These are phyloP conservation scores for Neurospora sp. DNA, from an alignment of 2,329 filamentous ascomycete genomes.

Conservation along the genomic window DNA sequence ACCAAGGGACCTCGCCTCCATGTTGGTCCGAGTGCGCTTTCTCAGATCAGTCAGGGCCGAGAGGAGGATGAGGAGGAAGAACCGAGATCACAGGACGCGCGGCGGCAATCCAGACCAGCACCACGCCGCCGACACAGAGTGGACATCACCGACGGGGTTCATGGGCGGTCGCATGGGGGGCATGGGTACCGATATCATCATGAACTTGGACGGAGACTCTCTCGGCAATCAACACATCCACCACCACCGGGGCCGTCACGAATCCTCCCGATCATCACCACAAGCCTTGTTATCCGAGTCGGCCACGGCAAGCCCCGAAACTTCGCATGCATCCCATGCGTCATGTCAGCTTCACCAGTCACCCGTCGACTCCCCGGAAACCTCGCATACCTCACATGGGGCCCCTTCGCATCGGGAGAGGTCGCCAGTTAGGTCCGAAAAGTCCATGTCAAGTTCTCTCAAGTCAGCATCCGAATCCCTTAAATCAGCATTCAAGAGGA, in stretches of 20 bases:
- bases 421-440: constrained; percentile 8
- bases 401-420: constrained; percentile 9
- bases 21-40: constrained; percentile 18
- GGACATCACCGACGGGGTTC: not conserved
- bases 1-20: constrained; percentile 16
- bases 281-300: not conserved
- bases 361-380: not conserved
- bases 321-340: not conserved
- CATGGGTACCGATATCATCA: not conserved
- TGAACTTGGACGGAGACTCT: not conserved
- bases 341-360: not conserved
- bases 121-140: not conserved
- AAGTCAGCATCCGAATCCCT: constrained; percentile 12
- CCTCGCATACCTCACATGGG: not conserved
- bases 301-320: not conserved
- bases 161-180: not conserved
- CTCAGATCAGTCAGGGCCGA: constrained; percentile 17
- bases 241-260: not conserved
- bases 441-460: constrained; percentile 9
- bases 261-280: not conserved
- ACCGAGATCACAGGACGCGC: constrained; percentile 3
- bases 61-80: constrained; percentile 12
- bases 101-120: not conserved
- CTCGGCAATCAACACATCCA: not conserved
- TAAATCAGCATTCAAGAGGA: constrained; percentile 16